Evolutionary conservation across 768 basidiomycete species (phyloP), one percentile per base, ranked within the genome.

Genomic region (Tricholoma hemisulphureum): DNA sequence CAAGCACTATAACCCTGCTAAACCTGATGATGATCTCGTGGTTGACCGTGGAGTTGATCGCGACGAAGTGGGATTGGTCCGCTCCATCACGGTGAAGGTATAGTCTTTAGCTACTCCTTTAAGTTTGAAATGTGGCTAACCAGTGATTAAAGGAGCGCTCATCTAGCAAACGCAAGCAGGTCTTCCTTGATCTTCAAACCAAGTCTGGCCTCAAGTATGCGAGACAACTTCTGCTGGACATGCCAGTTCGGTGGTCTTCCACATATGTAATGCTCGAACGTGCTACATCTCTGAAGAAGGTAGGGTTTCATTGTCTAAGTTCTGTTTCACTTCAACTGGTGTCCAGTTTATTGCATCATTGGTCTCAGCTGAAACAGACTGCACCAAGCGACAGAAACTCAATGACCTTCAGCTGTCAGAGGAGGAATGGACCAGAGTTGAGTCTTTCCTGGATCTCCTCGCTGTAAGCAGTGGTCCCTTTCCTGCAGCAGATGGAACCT

Each of bases 11-110:
- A 55, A 69, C 49, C 65, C 69, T 8, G 28, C 62, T 3, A 32
- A 61, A 1, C 63, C 64, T 11, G 66, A 73, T 18, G 56, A 29
- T 16, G 51, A 70, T 51, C 23, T 62, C 1, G 56, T 62, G 9
- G 58, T 53, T 24, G 20, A 51, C 2, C 14, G 31, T 7, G 58
- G 23, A 10, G 3, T n/a, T 4, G 55, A 58, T 10, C 63, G 61
- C 2, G 68, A 73, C 61, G 68, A 67, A 21, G 46, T 68, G 39
- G 66, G 58, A 9, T 53, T 63, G 28, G 23, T 49, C n/a, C 48
- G 23, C 6, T 7, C 48, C 10, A 49, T 49, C 23, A 10, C 23
- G 7, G 48, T 49, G 6, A 49, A 49, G 48, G 48, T 49, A n/a
- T n/a, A 49, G 23, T 46, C 18, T 18, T 13, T 18, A 26, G n/a